These are phyloP conservation scores for Taxillus chinensis DNA, from an alignment of 164 flowering plant species.

Conservation along the genomic window DNA sequence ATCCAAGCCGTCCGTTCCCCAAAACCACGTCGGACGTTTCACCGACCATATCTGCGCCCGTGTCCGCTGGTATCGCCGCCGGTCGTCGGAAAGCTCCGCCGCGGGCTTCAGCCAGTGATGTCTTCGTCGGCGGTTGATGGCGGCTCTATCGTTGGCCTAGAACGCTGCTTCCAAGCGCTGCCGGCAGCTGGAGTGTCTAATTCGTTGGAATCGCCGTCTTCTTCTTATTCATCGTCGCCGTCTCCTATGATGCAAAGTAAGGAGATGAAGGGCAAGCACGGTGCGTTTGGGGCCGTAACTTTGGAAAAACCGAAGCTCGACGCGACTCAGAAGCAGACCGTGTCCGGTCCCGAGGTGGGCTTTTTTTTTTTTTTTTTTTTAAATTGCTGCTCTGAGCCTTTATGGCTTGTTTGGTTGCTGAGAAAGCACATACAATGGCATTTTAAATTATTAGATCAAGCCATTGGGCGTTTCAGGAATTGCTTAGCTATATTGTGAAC, in stretches of 20 bases:
- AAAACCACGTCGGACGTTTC: no score
- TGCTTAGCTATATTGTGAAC: no score
- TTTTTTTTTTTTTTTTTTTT: not conserved
- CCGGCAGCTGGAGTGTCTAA: conserved; percentile 9
- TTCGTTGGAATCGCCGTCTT: conserved; percentile 4
- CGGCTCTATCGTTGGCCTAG: conserved; percentile 35
- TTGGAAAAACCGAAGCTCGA: conserved; percentile 85
- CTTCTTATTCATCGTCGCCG: conserved; percentile 17
- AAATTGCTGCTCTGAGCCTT: not conserved
- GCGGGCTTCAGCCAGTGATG: conserved; percentile 10
- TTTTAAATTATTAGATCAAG: no score
- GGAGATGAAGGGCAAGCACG: conserved; percentile 58
- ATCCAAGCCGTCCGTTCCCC: no score
- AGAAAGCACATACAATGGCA: no score
- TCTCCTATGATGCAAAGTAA: conserved; percentile 21
- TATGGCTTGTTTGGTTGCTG: not conserved
- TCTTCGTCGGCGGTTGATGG: conserved; percentile 35
- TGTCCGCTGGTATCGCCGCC: not conserved
- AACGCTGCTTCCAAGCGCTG: conserved; percentile 48
- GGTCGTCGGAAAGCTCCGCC: conserved; percentile 10
- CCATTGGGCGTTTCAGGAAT: no score
- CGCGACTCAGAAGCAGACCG: conserved; percentile 39
- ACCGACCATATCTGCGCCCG: not conserved
- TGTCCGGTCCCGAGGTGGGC: conserved; percentile 61
- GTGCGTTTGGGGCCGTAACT: conserved; percentile 67